Conservation (phyloP, 352 stramenopile species). For the Globisporangium ultimum region DNA sequence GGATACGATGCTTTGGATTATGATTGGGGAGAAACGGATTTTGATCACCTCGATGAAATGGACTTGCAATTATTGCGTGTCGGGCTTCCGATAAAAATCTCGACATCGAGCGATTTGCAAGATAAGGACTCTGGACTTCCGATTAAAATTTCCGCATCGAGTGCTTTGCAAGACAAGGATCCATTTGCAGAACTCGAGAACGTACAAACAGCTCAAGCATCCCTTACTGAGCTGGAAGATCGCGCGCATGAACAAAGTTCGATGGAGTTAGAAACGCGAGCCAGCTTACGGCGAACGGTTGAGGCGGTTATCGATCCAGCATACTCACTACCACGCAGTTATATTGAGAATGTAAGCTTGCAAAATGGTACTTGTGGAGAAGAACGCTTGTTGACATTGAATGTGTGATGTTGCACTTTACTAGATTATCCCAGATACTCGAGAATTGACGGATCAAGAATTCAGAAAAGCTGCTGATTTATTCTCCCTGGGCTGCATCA, state of each 20-base stretch:
- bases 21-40: slow-evolving; percentile 34
- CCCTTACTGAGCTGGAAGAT: not conserved
- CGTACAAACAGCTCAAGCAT: not conserved
- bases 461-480: slow-evolving; percentile 37
- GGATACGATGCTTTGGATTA: slow-evolving; percentile 16
- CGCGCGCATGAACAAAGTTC: not conserved
- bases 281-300: slow-evolving; percentile 11
- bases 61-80: slow-evolving; percentile 58
- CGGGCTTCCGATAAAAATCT: slow-evolving; percentile 40
- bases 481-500: slow-evolving; percentile 66
- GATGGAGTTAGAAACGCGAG: slow-evolving; percentile 8
- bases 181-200: not conserved
- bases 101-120: not conserved
- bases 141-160: slow-evolving; percentile 31
- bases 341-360: slow-evolving; percentile 11
- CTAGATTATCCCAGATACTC: slow-evolving; percentile 16
- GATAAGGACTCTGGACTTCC: slow-evolving; percentile 18
- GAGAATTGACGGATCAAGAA: slow-evolving; percentile 26
- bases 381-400: not conserved
- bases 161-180: slow-evolving; percentile 8
- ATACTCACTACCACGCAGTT: slow-evolving; percentile 22
- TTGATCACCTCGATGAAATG: slow-evolving; percentile 50
- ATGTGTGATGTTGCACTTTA: not conserved
- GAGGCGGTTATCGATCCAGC: slow-evolving; percentile 47
- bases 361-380: not conserved